A percentile compares a stretch with the other conserved stretches of the same genome.
phyloP scores from a whole-genome alignment of 2,329 filamentous ascomycete genomes.

The Rhynchosporium graminicola region DNA sequence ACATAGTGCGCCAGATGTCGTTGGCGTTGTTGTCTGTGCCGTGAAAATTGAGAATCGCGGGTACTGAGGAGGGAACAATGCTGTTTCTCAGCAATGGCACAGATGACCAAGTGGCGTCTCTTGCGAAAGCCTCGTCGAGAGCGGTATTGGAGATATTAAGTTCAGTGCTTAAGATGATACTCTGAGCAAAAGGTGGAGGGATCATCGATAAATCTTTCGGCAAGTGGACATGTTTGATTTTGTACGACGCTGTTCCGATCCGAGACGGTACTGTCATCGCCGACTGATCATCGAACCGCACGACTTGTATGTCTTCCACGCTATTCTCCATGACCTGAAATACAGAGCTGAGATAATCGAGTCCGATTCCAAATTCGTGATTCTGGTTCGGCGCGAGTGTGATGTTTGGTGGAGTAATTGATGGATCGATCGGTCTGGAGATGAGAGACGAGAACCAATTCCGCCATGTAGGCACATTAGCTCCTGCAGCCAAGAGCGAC shows the following conservation, averaged over 20 bases:
- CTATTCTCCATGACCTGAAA: constrained; percentile 32
- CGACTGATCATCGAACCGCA: constrained; percentile 26
- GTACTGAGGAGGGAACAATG: constrained; percentile 20
- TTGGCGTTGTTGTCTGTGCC: constrained; percentile 9
- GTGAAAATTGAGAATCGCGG: constrained; percentile 19
- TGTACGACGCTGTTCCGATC: constrained; percentile 9
- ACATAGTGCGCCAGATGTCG: constrained; percentile 24
- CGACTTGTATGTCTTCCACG: constrained; percentile 26
- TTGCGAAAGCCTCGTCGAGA: too few relatives aligned
- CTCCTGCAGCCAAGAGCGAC: not conserved
- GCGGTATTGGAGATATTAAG: constrained; percentile 5
- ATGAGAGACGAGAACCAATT: constrained; percentile 31
- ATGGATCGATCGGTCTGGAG: constrained; percentile 22
- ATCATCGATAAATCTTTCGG: constrained; percentile 24
- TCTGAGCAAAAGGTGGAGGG: not conserved
- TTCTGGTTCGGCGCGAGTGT: constrained; percentile 5
- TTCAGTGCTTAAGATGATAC: not conserved
- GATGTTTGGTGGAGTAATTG: not conserved
- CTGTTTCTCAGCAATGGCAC: constrained; percentile 20
- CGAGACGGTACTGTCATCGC: constrained; percentile 20
- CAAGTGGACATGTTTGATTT: constrained; percentile 20
- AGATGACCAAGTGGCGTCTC: constrained; percentile 21
- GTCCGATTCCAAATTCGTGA: constrained; percentile 31
- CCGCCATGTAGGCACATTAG: constrained; percentile 31
- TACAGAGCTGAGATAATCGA: constrained; percentile 31